Percentiles rank a stretch among this genome's conserved stretches.
These are phyloP conservation scores for Artemisia princeps DNA, from an alignment of 140 eudicot genomes.

Conservation along the genomic window DNA sequence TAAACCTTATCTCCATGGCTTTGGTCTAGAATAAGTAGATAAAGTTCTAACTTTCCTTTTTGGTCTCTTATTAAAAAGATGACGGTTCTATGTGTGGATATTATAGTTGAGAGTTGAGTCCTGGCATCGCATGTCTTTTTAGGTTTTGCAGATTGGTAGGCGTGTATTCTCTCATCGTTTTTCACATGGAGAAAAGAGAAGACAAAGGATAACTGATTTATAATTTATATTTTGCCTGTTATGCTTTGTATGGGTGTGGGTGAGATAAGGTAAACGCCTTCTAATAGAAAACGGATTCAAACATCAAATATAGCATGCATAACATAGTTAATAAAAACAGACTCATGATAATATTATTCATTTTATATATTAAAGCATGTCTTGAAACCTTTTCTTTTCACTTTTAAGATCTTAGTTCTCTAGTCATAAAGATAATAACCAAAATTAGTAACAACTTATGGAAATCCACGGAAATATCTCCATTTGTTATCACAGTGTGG, in stretches of 20 bases:
- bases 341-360: slow-evolving; percentile 2
- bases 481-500: no score
- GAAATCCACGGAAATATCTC: no score
- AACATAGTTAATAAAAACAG: not conserved
- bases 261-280: slow-evolving; percentile 11
- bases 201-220: slow-evolving; percentile 6
- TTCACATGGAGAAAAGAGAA: slow-evolving; percentile 7
- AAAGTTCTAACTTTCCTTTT: not conserved
- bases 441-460: no score
- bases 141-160: slow-evolving; percentile 12
- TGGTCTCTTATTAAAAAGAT: not conserved
- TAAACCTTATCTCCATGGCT: slow-evolving; percentile 4
- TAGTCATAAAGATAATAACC: no score
- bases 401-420: no score
- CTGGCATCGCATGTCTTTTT: slow-evolving; percentile 14
- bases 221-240: slow-evolving; percentile 9
- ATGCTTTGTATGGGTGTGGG: slow-evolving; percentile 15
- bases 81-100: slow-evolving; percentile 4
- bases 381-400: no score
- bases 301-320: slow-evolving; percentile 13
- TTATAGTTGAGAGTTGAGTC: slow-evolving; percentile 6
- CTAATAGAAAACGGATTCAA: slow-evolving; percentile 1
- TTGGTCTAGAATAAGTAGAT: slow-evolving; percentile 9
- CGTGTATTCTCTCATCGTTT: slow-evolving; percentile 9
- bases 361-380: no score